Percentiles rank a stretch among this genome's conserved stretches.
These are phyloP conservation scores for Paramyrothecium sp. DNA, from an alignment of 2,329 filamentous ascomycete genomes.

Conservation along the genomic window DNA sequence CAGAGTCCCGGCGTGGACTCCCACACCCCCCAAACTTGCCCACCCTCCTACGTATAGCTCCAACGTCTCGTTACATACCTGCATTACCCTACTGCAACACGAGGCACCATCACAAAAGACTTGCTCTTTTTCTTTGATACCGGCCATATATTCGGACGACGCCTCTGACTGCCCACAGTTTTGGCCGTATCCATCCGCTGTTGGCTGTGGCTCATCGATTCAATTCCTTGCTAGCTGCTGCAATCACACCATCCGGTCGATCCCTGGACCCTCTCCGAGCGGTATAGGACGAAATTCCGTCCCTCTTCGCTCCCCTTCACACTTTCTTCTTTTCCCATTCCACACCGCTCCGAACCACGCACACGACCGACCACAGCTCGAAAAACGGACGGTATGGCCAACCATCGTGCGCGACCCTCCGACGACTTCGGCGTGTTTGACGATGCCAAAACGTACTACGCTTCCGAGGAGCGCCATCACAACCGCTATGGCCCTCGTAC, in stretches of 20 bases:
- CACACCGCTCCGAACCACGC: not conserved
- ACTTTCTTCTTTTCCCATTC: not conserved
- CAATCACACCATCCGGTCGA: too few relatives aligned
- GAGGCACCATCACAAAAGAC: not conserved
- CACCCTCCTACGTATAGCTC: not conserved
- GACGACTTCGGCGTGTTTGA: constrained; percentile 52
- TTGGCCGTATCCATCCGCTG: too few relatives aligned
- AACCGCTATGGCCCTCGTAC: constrained; percentile 49
- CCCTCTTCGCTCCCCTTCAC: not conserved
- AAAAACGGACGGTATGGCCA: constrained; percentile 23
- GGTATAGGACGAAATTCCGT: not conserved
- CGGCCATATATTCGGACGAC: too few relatives aligned
- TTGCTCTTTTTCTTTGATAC: too few relatives aligned
- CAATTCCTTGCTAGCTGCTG: too few relatives aligned
- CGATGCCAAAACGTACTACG: constrained; percentile 59
- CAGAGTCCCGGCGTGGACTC: too few relatives aligned
- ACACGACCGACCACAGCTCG: not conserved
- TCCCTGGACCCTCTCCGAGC: too few relatives aligned
- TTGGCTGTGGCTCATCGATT: too few relatives aligned
- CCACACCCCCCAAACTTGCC: not conserved
- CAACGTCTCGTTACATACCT: not conserved
- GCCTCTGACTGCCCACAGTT: too few relatives aligned
- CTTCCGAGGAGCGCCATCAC: constrained; percentile 52
- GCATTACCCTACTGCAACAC: not conserved
- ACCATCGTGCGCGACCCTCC: constrained; percentile 32